Evolutionary conservation across 345 rosid genomes (phyloP), one percentile per base, ranked within the genome.

Genomic region (Noccaea bulbosa): DNA sequence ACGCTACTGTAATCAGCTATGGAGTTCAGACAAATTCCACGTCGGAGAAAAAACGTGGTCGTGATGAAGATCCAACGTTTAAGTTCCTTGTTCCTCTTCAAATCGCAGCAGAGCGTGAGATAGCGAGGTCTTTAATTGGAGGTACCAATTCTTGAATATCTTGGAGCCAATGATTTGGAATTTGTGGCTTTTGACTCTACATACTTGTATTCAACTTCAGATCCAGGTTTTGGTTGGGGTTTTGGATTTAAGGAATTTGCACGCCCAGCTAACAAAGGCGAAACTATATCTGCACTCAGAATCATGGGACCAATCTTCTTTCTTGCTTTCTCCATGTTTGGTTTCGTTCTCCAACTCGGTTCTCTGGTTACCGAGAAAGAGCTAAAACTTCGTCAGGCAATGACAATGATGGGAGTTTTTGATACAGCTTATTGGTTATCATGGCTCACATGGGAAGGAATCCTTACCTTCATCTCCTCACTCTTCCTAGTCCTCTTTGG

Each of bases 381-480:
- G 86, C 90, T 93, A 57, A 90, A 85, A 79, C 98, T 93, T 79
- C 92, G 97, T 2, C 93, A 92, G 97, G 88, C 89, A 45, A 88
- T 93, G 93, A 86, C 81, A 34, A 80, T 85, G 83, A 87, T 85
- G 86, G 97, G 97, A 40, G 90, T 90, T 69, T 89, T 73, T 44
- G 97, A 93, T 65, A 76, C 96, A 32, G 89, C 96, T 39, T 88
- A 87, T 49, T 90, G 97, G 97, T 71, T 86, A 14, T 93, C 97
- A 30, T 93, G 96, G 96, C 86, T 93, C 61, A 59, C 74, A 52
- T 93, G 97, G 92, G 98, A 90, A 72, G 98, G 87, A 62, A 59
- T 82, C 40, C 79, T 88, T 48, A 67, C 86, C 5, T 59, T 87
- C 43, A 45, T 93, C 66, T 90, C 98, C 30, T 84, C 98, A 14